Evolutionary conservation across 2,329 filamentous ascomycete species (phyloP).

Genomic region (Beauveria scarabaeidicola): DNA sequence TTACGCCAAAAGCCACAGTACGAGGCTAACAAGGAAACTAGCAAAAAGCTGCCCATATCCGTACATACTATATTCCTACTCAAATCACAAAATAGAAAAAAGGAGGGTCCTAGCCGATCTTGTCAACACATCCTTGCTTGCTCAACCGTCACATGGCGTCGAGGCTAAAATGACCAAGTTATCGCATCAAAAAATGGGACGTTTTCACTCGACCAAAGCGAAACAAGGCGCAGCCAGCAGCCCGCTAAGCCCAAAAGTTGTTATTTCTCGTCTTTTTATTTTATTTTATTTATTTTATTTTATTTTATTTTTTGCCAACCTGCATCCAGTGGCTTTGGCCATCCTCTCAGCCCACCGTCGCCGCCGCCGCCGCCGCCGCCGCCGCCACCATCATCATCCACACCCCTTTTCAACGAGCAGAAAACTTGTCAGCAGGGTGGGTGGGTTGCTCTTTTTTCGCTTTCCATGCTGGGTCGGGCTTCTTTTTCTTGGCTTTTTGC

Average conservation of each 20-base stretch:
- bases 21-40: background rate
- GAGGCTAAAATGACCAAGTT: constrained; percentile 7
- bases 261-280: too few relatives aligned
- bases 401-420: background rate
- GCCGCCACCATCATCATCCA: background rate
- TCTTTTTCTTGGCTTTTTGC: background rate
- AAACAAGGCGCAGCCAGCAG: constrained; percentile 9
- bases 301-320: background rate
- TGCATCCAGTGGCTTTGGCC: background rate
- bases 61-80: background rate
- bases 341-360: background rate
- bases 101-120: background rate
- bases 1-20: background rate
- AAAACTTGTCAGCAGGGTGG: background rate
- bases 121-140: background rate
- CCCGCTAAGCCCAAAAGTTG: background rate
- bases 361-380: background rate
- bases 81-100: background rate
- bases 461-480: background rate
- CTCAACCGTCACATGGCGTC: background rate
- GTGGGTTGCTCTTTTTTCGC: background rate
- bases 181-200: background rate
- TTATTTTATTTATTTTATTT: too few relatives aligned
- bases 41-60: too few relatives aligned
- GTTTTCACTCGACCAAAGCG: too few relatives aligned